Base-by-base conservation (phyloP, 371 early-diverging fungal genomes). In the Gilbertella persicaria region DNA sequence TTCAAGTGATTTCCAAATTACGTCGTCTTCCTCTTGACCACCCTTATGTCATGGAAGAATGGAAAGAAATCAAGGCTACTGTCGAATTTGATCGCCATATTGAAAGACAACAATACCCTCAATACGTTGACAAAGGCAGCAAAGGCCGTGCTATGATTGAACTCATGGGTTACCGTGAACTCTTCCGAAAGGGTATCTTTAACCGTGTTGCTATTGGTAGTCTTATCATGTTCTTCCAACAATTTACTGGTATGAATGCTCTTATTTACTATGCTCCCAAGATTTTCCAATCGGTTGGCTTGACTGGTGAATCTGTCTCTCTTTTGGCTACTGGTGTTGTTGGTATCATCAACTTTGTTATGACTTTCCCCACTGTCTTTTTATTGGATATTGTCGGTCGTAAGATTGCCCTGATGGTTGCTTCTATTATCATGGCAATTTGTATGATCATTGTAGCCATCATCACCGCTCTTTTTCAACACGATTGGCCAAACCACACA, bases 201-300 rank as follows among this genome's bases (percentile, higher is more conserved):
- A 75, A 74, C 7, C 83, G 92, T 35, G 53, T 87, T 14, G 64
- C 79, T 33, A 69, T 93, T 19, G 92, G 85, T 7, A 66, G 87
- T 30, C 51, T 77, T 24, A 72, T 91, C 51, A 90, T 89, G 66
- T 73, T 74, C 41, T 81, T 89, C 57, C 87, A 89, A 40, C 91
- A 91, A 61, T 79, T 89, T 13, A 82, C 82, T 5, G 91, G 91
- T 45, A 83, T 91, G 74, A 91, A 89, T 58, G 82, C 83, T 12
- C 62, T 87, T 41, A 84, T 89, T 9, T 89, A 88, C 69, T 89
- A 85, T 64, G 85, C 88, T 6, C 86, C 87, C 20, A 75, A 71
- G 17, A 86, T 91, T 39, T 86, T 89, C 69, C 68, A 78, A 46
- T 81, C 81, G 5, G 78, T 86, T 16, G 88, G 89, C 19, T 57